phyloP scores from a whole-genome alignment of 2,329 filamentous ascomycete genomes.

The Neonectria hederae region DNA sequence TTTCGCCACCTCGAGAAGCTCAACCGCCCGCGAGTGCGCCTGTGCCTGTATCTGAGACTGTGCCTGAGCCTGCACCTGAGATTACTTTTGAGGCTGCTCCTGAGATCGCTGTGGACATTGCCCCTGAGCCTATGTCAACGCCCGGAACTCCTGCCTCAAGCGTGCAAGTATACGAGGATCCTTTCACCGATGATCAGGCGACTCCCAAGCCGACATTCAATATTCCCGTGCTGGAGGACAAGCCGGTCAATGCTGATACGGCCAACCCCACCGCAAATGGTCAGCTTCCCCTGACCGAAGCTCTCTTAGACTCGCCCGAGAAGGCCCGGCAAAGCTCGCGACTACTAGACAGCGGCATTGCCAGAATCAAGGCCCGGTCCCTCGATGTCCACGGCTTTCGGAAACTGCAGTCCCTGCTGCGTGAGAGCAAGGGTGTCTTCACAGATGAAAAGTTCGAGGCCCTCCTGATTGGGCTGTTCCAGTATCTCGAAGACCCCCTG shows the following conservation, averaged over 20 bases:
- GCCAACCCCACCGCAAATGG: slow-evolving; percentile 42
- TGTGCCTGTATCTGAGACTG: slow-evolving; percentile 4
- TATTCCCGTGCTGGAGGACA: slow-evolving; percentile 66
- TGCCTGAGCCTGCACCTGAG: not conserved
- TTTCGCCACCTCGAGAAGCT: slow-evolving; percentile 43
- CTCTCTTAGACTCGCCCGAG: slow-evolving; percentile 50
- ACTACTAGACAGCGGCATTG: slow-evolving; percentile 77
- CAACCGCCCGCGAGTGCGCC: slow-evolving; percentile 26
- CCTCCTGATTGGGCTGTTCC: slow-evolving; percentile 73
- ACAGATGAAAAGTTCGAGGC: slow-evolving; percentile 74
- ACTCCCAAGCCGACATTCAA: slow-evolving; percentile 58
- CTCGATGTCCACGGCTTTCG: slow-evolving; percentile 86
- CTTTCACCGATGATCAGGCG: slow-evolving; percentile 60
- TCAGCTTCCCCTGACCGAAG: slow-evolving; percentile 33
- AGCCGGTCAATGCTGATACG: slow-evolving; percentile 66
- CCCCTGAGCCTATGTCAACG: slow-evolving; percentile 2
- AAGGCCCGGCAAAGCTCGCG: slow-evolving; percentile 67
- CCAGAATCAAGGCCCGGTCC: slow-evolving; percentile 74
- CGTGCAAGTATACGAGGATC: slow-evolving; percentile 71
- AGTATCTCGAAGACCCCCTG: slow-evolving; percentile 73
- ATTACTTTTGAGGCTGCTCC: not conserved
- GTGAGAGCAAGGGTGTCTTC: slow-evolving; percentile 71
- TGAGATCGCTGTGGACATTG: not conserved
- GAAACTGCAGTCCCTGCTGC: slow-evolving; percentile 78
- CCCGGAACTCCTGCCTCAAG: slow-evolving; percentile 25